Evolutionary conservation across 2,329 filamentous ascomycete genomes (phyloP), one percentile per base, ranked within the genome.

Genomic region (Penicillium brevicompactum): DNA sequence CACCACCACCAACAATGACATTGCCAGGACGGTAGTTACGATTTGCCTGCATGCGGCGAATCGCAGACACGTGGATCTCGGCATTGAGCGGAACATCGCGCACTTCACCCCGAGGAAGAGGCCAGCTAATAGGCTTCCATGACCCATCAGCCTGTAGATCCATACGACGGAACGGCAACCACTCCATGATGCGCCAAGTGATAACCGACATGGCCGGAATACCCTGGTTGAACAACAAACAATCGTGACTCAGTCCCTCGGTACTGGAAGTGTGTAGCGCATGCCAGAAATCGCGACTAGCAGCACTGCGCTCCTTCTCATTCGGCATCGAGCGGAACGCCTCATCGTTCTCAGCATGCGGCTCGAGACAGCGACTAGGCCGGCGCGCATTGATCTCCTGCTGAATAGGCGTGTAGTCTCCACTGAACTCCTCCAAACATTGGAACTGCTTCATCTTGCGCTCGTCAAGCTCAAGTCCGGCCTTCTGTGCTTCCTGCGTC

Each of bases 41-140:
- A 56, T 92, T 82, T 7, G 76, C 72, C 45, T 84, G 71, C 85
- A 94, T 88, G 6, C 90, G 82, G 16, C 84, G 83, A 54, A 94
- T 85, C 0, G 91, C 90, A 21, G 87, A 90, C 41, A 86, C 83
- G 64, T 94, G 90, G 2, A 94, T 83, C 21, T 86, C 79, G 1
- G 87, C 89, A 51, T 87, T 79, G 8, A 83, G 73, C 0, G 90
- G 90, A 1, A 94, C 86, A 65, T 94, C 90, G 14, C 90, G 83
- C 0, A 88, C 85, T 72, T 93, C 90, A 9, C 90, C 91, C 30
- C 86, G 84, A 0, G 90, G 90, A 2, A 93, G 75, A 0, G 90
- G 90, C 88, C 90, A 93, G 8, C 86, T 80, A 61, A 94, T 93
- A 0, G 89, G 87, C 70, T 85, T 87, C 90, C 91, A 94, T 0